These are phyloP conservation scores for Orobanche coerulescens DNA, from an alignment of 257 asterid genomes.

Conservation along the genomic window DNA sequence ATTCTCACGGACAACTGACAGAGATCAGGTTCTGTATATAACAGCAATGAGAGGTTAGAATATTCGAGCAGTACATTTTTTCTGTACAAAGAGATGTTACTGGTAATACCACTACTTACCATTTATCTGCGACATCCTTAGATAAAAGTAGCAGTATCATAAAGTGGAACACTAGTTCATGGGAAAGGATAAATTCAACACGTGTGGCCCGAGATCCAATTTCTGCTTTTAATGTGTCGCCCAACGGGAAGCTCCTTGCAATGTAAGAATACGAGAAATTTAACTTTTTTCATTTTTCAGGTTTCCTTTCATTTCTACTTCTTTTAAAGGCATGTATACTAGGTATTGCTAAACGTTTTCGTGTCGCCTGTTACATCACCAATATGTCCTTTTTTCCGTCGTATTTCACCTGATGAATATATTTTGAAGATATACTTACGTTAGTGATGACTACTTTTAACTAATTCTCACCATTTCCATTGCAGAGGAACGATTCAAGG, in stretches of 20 bases:
- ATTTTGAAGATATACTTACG: neutral
- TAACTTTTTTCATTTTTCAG: neutral
- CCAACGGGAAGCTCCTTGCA: conserved; percentile 79
- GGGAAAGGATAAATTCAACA: conserved; percentile 66
- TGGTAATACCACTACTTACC: conserved; percentile 14
- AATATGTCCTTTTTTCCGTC: neutral
- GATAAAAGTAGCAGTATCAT: conserved; percentile 59
- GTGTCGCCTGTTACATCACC: conserved; percentile 8
- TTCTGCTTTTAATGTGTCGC: conserved; percentile 79
- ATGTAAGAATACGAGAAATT: conserved; percentile 39
- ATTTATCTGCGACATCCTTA: conserved; percentile 18
- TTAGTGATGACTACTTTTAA: neutral
- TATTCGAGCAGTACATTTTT: conserved; percentile 12
- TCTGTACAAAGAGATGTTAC: conserved; percentile 1
- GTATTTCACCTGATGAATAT: neutral
- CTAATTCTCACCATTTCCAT: conserved; percentile 12
- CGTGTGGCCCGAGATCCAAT: conserved; percentile 52
- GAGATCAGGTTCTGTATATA: conserved; percentile 55
- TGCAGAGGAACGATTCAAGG: conserved; percentile 93
- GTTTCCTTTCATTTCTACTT: conserved; percentile 5
- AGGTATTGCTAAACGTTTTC: neutral
- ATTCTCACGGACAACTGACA: conserved; percentile 54
- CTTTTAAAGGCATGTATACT: neutral
- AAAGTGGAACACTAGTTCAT: conserved; percentile 59
- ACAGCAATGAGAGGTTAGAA: conserved; percentile 56